Base-by-base conservation (phyloP, 306 rosid species). In the Fagus crenata region DNA sequence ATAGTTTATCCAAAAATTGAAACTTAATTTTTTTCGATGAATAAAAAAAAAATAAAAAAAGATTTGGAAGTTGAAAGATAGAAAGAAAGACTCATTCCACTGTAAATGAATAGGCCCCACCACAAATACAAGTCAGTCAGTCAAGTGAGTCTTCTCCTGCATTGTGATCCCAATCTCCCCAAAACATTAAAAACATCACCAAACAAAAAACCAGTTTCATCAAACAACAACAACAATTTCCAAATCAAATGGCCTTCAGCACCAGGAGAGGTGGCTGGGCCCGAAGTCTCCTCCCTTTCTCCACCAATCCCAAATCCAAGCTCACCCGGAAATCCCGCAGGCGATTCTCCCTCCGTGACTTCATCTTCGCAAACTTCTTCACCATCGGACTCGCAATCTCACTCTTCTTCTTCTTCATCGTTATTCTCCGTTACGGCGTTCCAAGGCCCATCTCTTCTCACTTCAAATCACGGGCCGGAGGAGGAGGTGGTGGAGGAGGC, bases 331-430 rank as follows among this genome's bases (percentile, higher is more conserved):
- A 88, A 81, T 55, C 81, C 31, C 93, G 91, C 33, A 78, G 84
- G 41, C 84, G 99, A 73, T n/a, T 86, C 0, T 78, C 82, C 41
- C 59, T 92, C 8, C 87, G 80, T 74, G 97, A 95, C 81, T 95
- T 92, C 84, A 39, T 92, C 81, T 86, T 84, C 72, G 74, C 86
- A 0, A 92, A 95, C 84, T 89, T 95, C 92, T 95, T 95, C 90
- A 67, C 89, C 39, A 81, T 95, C 84, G 97, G 97, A 9, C 85
- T 95, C 37, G 33, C 85, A 32, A 28, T 88, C 71, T 88, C 93
- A 5, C 70, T 95, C 78, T 75, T 85, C 56, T 67, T 92, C 37
- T 95, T 95, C 87, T 42, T 95, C 15, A n/a, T 89, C 22, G 84
- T 95, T 33, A 79, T 95, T 77, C 41, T 92, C 60, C 86, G 92